These are phyloP conservation scores for Exsudoporus frostii DNA, from an alignment of 768 basidiomycete species.

Conservation along the genomic window DNA sequence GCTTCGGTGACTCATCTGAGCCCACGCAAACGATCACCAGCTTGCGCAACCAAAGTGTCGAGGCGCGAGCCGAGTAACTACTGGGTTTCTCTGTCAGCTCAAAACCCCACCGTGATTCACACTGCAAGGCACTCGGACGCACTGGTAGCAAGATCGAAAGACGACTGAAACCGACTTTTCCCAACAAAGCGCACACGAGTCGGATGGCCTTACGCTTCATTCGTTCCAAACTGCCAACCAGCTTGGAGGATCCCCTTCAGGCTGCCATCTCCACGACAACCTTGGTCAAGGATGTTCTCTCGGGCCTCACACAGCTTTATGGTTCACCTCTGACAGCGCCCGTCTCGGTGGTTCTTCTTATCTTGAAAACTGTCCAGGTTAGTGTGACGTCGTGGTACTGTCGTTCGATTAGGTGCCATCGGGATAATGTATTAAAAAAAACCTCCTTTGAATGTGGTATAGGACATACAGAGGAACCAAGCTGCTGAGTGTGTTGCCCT, in stretches of 20 bases:
- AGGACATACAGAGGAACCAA: conserved; percentile 37
- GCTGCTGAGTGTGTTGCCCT: conserved; percentile 37
- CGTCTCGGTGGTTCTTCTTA: conserved; percentile 38
- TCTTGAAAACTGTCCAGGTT: conserved; percentile 47
- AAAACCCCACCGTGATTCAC: background rate
- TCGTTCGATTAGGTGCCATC: background rate
- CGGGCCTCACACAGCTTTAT: too few species aligned
- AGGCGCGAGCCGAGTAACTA: too few species aligned
- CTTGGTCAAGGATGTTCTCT: conserved; percentile 31
- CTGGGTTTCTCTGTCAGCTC: background rate
- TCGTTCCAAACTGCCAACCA: conserved; percentile 23
- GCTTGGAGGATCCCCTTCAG: conserved; percentile 29
- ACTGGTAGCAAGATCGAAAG: background rate
- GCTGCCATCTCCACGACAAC: conserved; percentile 30
- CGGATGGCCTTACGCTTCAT: conserved; percentile 31
- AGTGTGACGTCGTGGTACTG: background rate
- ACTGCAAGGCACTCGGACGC: background rate
- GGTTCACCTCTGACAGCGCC: conserved; percentile 42
- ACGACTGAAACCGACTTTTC: background rate
- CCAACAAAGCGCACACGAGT: background rate
- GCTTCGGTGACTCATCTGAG: too few species aligned
- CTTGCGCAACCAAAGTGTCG: background rate
- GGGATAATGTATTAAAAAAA: background rate
- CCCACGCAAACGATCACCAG: background rate
- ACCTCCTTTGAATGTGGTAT: background rate